Evolutionary conservation across 2,329 filamentous ascomycete species (phyloP), one percentile per base, ranked within the genome.

Genomic region (Neodidymelliopsis sp.): DNA sequence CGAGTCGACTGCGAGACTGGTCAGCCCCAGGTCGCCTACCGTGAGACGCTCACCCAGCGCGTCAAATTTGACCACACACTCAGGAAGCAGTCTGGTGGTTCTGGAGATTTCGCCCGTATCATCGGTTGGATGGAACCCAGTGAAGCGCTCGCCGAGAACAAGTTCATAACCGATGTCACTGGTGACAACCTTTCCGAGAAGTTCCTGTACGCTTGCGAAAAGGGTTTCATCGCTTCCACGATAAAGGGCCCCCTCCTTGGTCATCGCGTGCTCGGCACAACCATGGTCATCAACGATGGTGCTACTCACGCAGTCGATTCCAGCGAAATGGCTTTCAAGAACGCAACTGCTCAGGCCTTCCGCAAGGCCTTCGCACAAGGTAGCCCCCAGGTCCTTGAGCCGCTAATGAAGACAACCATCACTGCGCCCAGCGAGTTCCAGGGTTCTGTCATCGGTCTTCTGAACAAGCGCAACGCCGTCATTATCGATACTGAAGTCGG

Each of bases 241-340:
- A 82, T 88, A 25, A 93, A 91, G 75, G 94, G 94, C 7, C 94
- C 94, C 30, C 82, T 97, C 35, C 84, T 97, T 36, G 94, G 93
- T 45, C 94, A 99, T 80, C 89, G 85, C 71, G 93, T 99, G 34
- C 87, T 99, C 28, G 94, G 93, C 53, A 83, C 90, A 15, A 83
- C 79, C 70, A 97, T 99, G 91, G 83, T 96, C 47, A 84, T 99
- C 76, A 95, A 94, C 74, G 94, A 99, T 65, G 94, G 94, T 74
- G 91, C 92, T 19, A 99, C 91, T 9, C 94, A 99, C 81, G 91
- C 96, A 72, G 97, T 94, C 23, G 94, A 99, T 80, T 97, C 94
- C 11, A 96, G 90, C 22, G 94, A 99, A 83, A 90, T 92, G 81
- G 86, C 94, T 10, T 99, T 99, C 84, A 95, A 89, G 75, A 88